Conservation (phyloP, 768 basidiomycete genomes). For the Mycena filopes region DNA sequence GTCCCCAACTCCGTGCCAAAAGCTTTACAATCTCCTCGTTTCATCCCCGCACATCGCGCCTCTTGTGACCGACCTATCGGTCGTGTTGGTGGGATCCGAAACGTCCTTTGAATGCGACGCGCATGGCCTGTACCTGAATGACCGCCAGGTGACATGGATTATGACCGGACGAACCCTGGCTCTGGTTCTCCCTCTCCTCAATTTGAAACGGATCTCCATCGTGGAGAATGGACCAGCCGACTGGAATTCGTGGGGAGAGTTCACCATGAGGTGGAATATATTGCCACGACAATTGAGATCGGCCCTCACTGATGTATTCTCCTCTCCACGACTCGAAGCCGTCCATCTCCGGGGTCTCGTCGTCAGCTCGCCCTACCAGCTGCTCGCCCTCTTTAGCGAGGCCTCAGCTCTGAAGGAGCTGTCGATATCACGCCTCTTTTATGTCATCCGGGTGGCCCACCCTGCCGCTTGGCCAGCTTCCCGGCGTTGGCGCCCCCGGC, state of each 20-base stretch:
- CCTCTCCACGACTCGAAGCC: conserved; percentile 1
- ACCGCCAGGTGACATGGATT: background rate
- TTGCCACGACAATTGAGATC: background rate
- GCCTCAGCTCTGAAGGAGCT: conserved; percentile 4
- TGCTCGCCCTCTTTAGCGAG: conserved; percentile 11
- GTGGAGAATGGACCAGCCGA: conserved; percentile 5
- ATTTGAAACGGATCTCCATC: conserved; percentile 5
- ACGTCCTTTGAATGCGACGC: conserved; percentile 1
- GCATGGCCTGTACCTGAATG: background rate
- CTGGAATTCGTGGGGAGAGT: background rate
- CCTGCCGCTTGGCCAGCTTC: background rate
- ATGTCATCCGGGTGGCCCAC: background rate
- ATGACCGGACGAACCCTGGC: conserved; percentile 3
- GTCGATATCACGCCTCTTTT: background rate
- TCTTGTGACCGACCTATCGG: conserved; percentile 5
- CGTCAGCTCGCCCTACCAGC: background rate
- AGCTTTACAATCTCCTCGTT: conserved; percentile 1
- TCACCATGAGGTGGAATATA: background rate
- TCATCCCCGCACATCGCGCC: conserved; percentile 4
- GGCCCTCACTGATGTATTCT: background rate
- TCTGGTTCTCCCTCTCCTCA: conserved; percentile 11
- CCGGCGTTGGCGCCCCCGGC: background rate
- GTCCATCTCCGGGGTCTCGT: conserved; percentile 10
- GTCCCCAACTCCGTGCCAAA: background rate
- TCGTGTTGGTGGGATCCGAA: conserved; percentile 17